Evolutionary conservation across 768 basidiomycete genomes (phyloP).

Genomic region (Collybia sp.): DNA sequence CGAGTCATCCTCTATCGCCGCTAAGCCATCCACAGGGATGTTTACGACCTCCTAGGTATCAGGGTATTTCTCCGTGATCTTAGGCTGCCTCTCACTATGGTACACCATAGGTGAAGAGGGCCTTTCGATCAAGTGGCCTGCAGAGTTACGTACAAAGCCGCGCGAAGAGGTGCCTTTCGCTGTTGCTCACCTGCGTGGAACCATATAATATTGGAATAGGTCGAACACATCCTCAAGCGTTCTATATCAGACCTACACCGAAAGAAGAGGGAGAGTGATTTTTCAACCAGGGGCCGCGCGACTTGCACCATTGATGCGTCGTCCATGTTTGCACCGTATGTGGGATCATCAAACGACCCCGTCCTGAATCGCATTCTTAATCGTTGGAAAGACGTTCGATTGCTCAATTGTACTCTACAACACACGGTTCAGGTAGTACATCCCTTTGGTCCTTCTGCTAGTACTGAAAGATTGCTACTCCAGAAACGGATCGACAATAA

Average conservation of each 20-base stretch:
- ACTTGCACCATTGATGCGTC: constrained; percentile 44
- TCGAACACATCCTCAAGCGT: constrained; percentile 37
- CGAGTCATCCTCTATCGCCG: not conserved
- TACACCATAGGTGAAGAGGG: constrained; percentile 25
- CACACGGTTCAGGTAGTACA: constrained; percentile 39
- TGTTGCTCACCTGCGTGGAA: not conserved
- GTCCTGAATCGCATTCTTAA: constrained; percentile 22
- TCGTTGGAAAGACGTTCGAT: constrained; percentile 28
- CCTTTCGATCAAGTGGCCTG: constrained; percentile 38
- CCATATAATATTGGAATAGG: constrained; percentile 23
- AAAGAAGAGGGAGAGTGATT: constrained; percentile 28
- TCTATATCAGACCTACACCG: constrained; percentile 32
- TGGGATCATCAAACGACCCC: constrained; percentile 19
- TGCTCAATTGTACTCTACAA: constrained; percentile 31
- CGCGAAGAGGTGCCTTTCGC: constrained; percentile 38
- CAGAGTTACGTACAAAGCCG: constrained; percentile 36
- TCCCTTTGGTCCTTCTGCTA: not conserved
- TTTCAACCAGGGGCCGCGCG: constrained; percentile 42
- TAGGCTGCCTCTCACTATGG: not conserved
- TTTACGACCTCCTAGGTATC: constrained; percentile 73
- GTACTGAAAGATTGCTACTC: constrained; percentile 4
- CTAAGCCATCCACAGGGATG: constrained; percentile 37
- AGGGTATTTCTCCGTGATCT: not conserved
- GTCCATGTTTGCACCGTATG: constrained; percentile 36
- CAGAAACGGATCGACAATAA: constrained; percentile 46